phyloP scores from a whole-genome alignment of 768 basidiomycete species.

The Cyclocybe aegerita region DNA sequence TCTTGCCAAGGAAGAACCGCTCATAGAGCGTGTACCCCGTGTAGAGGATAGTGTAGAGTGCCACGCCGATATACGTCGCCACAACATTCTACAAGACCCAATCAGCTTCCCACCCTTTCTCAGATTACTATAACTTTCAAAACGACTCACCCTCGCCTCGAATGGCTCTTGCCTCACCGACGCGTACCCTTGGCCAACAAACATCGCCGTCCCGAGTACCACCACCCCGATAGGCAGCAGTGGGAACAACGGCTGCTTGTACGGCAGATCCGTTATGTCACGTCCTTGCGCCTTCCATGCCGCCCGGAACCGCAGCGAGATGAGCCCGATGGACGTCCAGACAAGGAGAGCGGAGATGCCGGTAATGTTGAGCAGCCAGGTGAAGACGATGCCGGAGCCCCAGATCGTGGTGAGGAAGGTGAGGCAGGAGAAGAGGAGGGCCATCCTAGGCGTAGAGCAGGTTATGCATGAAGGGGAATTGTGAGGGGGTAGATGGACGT shows the following conservation, averaged over 20 bases:
- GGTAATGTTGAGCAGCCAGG: constrained; percentile 61
- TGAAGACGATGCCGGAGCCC: constrained; percentile 54
- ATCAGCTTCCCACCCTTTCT: background rate
- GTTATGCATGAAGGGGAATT: constrained; percentile 16
- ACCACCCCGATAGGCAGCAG: constrained; percentile 51
- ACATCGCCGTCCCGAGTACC: constrained; percentile 49
- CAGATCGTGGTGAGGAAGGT: constrained; percentile 60
- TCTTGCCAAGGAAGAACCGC: constrained; percentile 24
- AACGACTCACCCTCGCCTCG: constrained; percentile 36
- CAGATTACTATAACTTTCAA: background rate
- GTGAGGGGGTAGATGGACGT: constrained; percentile 26
- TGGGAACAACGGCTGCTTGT: constrained; percentile 54
- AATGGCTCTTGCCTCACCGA: constrained; percentile 45
- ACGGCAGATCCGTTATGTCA: constrained; percentile 53
- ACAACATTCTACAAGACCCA: constrained; percentile 42
- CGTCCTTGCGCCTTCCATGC: constrained; percentile 58
- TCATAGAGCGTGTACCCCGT: constrained; percentile 42
- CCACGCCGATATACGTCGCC: constrained; percentile 55
- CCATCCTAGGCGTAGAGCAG: constrained; percentile 31
- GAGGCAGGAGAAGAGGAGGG: constrained; percentile 46
- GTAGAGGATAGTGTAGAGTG: constrained; percentile 45
- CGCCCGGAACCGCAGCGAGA: constrained; percentile 60
- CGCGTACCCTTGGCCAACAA: constrained; percentile 54
- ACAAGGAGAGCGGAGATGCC: constrained; percentile 68
- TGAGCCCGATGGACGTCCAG: constrained; percentile 59